Percentiles rank a stretch among this genome's conserved stretches.
Evolutionary conservation across 805 yeast genomes (phyloP).

Genomic region (Kluyveromyces siamensis): DNA sequence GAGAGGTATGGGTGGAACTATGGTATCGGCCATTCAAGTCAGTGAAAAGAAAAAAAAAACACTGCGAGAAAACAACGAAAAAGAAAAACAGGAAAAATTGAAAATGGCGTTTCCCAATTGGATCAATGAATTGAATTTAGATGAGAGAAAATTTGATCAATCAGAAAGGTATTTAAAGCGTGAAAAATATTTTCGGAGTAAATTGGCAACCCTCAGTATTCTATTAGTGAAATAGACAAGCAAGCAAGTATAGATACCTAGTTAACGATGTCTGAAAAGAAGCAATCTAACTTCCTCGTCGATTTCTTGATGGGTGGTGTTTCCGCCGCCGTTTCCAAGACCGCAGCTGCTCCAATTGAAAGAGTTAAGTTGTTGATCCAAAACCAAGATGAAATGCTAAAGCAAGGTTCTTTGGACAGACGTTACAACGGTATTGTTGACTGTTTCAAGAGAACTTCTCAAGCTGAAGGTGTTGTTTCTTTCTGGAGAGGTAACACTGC

Average conservation of each 20-base stretch:
- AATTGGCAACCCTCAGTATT: too few relatives aligned
- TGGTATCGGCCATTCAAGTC: background rate
- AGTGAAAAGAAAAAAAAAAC: background rate
- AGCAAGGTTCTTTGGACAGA: constrained; percentile 88
- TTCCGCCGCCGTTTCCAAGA: constrained; percentile 97
- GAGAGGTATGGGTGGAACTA: too few relatives aligned
- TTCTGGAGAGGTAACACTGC: constrained; percentile 99
- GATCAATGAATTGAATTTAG: background rate
- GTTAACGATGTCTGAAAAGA: constrained; percentile 18
- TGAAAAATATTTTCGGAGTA: background rate
- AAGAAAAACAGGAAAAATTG: background rate
- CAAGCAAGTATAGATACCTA: background rate
- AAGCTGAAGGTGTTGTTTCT: constrained; percentile 83
- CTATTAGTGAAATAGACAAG: background rate
- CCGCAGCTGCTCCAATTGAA: constrained; percentile 97
- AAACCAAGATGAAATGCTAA: constrained; percentile 97
- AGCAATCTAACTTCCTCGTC: constrained; percentile 39
- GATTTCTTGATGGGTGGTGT: constrained; percentile 97
- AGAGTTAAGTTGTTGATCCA: constrained; percentile 94
- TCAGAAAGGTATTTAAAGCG: background rate
- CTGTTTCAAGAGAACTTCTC: constrained; percentile 91
- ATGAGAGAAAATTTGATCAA: background rate
- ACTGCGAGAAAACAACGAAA: background rate
- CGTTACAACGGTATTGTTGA: constrained; percentile 86
- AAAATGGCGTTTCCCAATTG: background rate